Base-by-base conservation (phyloP, 2,329 filamentous ascomycete species). In the Rhytidhysteron rufulum region DNA sequence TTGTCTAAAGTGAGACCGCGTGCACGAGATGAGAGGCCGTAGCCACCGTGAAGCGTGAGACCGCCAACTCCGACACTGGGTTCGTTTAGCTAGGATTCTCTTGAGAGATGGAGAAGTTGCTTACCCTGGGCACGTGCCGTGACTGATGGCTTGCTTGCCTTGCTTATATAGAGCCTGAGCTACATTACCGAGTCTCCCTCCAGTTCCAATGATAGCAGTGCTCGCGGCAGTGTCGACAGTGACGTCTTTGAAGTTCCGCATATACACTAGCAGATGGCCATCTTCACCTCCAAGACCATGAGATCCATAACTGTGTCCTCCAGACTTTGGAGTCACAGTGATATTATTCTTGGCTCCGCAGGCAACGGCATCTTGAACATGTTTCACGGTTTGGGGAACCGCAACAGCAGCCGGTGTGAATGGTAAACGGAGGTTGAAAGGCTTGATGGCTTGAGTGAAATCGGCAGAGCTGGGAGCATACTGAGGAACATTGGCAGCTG, bases 251-350 rank as follows among this genome's bases (percentile, higher is more conserved):
- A 74, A 69, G 24, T 63, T 58, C 34, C 67, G 56, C 52, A 77
- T 57, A 47, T 74, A 70, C 5, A 77, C 57, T 1, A 72, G 62
- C 35, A 75, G 44, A 42, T 70, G 66, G 2, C 69, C 71, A 44
- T 74, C 57, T 49, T 71, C 63, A 6, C 71, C 71, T 16, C 70
- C 70, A 1, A 74, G 61, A 0, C 70, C 70, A 37, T 71, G 67
- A 0, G 69, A 68, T 1, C 58, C 79, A 46, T 79, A 84, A 1
- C 77, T 82, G 48, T 83, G 80, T 0, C 80, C 80, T 10, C 80
- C 80, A 2, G 77, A 80, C 44, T 71, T 76, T 13, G 79, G 73
- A 51, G 81, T 78, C 0, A 83, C 76, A 39, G 71, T 70, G 19
- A 75, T 57, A 4, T 62, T 63, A 41, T 68, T 67, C 10, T 67